Conservation (phyloP, 208 protist genomes). For the Strigomonas culicis region DNA sequence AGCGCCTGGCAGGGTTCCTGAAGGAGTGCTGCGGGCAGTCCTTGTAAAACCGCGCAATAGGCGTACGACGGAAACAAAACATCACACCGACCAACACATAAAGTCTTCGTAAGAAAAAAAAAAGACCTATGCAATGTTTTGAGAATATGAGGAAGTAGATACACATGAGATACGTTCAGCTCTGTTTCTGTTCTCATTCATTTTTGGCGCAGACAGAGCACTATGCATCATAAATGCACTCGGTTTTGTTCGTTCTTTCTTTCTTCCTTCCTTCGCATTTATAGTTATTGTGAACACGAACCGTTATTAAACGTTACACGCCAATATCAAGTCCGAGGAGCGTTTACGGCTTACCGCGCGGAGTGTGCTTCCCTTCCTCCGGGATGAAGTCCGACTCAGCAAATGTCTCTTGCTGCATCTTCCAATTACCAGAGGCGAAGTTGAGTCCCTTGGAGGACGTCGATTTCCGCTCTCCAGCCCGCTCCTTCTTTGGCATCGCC, state of each 20-base stretch:
- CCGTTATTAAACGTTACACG: too few relatives aligned
- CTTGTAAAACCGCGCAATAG: slow-evolving; percentile 44
- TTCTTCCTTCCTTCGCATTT: too few relatives aligned
- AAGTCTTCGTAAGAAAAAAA: not conserved
- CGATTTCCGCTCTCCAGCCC: not conserved
- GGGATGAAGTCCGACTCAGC: slow-evolving; percentile 66
- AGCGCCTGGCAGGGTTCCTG: slow-evolving; percentile 66
- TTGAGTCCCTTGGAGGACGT: slow-evolving; percentile 29
- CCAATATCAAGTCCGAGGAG: too few relatives aligned
- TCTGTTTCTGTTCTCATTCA: too few relatives aligned
- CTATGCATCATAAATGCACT: too few relatives aligned
- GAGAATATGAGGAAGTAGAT: not conserved
- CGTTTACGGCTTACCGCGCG: too few relatives aligned
- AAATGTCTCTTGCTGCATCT: slow-evolving; percentile 42
- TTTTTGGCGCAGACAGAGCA: too few relatives aligned
- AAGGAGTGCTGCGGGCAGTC: slow-evolving; percentile 30
- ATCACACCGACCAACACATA: too few relatives aligned
- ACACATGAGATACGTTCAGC: not conserved
- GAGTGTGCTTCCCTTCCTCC: not conserved
- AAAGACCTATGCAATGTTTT: not conserved
- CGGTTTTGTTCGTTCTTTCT: too few relatives aligned
- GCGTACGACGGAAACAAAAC: slow-evolving; percentile 10
- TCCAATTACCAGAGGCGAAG: slow-evolving; percentile 66
- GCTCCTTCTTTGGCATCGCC: too few relatives aligned
- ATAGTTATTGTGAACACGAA: too few relatives aligned